phyloP scores from a whole-genome alignment of 495 filamentous ascomycete species.

The Usnea hakonensis region DNA sequence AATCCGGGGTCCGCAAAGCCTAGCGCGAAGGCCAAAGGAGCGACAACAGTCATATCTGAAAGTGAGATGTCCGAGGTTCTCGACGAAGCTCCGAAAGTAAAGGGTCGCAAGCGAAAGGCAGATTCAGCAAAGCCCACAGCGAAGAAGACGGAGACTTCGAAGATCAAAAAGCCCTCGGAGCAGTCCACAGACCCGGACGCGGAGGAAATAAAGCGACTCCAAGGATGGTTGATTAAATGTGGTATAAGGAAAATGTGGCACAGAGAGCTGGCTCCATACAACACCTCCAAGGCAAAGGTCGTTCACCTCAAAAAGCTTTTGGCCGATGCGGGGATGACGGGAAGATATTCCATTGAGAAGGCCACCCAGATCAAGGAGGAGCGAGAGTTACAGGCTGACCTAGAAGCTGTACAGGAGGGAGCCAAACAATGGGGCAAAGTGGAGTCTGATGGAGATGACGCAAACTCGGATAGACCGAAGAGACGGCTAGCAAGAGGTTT shows the following conservation, averaged over 20 bases:
- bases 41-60: not conserved
- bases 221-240: slow-evolving; percentile 82
- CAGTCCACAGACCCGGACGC: slow-evolving; percentile 51
- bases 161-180: slow-evolving; percentile 31
- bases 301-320: slow-evolving; percentile 71
- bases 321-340: slow-evolving; percentile 74
- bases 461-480: slow-evolving; percentile 29
- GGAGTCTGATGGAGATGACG: slow-evolving; percentile 40
- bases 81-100: slow-evolving; percentile 57
- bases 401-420: slow-evolving; percentile 74
- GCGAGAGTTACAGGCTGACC: slow-evolving; percentile 71
- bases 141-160: slow-evolving; percentile 22
- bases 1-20: slow-evolving; percentile 27
- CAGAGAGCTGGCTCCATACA: slow-evolving; percentile 68
- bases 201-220: slow-evolving; percentile 81
- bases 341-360: slow-evolving; percentile 74
- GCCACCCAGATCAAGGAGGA: slow-evolving; percentile 78
- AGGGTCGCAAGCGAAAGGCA: slow-evolving; percentile 39
- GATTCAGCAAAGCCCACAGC: slow-evolving; percentile 24
- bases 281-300: slow-evolving; percentile 72
- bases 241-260: slow-evolving; percentile 91
- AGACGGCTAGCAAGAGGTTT: slow-evolving; percentile 38
- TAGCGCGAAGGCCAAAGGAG: slow-evolving; percentile 16
- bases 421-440: slow-evolving; percentile 65
- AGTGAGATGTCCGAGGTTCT: slow-evolving; percentile 51